These are phyloP conservation scores for Brachypodium distachyon DNA, from an alignment of 202 grass and related monocot species.

Conservation along the genomic window DNA sequence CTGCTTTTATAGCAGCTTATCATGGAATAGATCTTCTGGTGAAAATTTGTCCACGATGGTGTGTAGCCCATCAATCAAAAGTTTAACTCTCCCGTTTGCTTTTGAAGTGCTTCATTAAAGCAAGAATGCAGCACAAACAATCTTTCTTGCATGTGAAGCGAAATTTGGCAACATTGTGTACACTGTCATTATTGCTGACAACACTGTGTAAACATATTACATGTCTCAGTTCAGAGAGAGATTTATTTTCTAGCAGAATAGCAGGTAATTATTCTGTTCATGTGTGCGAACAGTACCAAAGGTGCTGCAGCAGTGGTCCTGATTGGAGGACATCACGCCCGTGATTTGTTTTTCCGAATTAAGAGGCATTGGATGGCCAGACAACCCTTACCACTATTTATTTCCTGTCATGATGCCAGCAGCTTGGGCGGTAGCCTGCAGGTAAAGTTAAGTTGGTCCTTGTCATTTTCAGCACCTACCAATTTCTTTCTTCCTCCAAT, in stretches of 20 bases:
- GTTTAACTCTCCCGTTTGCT: background rate
- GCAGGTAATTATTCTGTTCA: background rate
- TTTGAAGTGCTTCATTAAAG: background rate
- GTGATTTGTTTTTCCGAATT: background rate
- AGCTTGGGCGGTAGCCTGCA: background rate
- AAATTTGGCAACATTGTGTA: background rate
- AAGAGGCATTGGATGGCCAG: background rate
- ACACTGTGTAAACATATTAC: background rate
- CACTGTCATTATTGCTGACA: background rate
- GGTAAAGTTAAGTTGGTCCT: background rate
- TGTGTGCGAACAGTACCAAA: background rate
- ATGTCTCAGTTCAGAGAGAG: background rate
- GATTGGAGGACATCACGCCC: background rate
- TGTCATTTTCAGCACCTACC: background rate
- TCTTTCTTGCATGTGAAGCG: slow-evolving; percentile 4
- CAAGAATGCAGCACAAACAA: background rate
- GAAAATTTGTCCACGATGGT: background rate
- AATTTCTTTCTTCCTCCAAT: background rate
- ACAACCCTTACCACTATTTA: background rate
- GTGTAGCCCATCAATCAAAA: slow-evolving; percentile 13
- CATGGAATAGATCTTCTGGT: background rate
- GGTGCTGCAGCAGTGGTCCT: background rate
- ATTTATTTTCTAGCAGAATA: background rate
- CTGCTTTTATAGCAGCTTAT: background rate
- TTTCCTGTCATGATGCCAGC: background rate